Base-by-base conservation (phyloP, 225 moss, liverwort and hornwort genomes). In the Physcomitrellopsis africana region DNA sequence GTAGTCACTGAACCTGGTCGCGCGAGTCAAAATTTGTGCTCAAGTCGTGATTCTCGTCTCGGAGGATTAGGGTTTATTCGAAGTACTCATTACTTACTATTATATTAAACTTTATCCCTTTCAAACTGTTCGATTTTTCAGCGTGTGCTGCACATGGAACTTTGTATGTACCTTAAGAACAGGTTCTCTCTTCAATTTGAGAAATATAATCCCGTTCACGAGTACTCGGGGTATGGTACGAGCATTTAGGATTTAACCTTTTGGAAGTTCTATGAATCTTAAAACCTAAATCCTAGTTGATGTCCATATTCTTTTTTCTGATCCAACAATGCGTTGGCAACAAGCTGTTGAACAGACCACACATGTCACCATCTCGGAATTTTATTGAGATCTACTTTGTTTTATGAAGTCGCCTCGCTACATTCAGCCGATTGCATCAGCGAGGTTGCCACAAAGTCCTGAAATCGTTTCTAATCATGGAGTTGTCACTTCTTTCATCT, bases 181-280 rank as follows among this genome's bases (percentile, higher is more conserved):
- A 37, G 53, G 24, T 42, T 43, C 10, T 20, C 17, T 9, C 54
- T 26, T 67, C 51, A 52, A 51, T 29, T 75, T 67, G 37, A 52
- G 74, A 60, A 73, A 3, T 14, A 62, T 3, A 20, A 51, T 13
- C 15, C 10, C 16, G 8, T 54, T 37, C 13, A 56, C 10, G 44
- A 12, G 11, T 11, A 22, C 63, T 45, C 4, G 43, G 46, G 45
- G 45, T 65, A 20, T 23, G 66, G 26, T 65, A 12, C 24, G 66
- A 18, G 68, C 60, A 55, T 3, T 51, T 61, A 69, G 64, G 69
- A 52, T 69, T 67, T 76, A 69, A 44, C 65, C 55, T 37, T 79
- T n/a, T 3, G 0, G 10, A n/a, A 52, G 1, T 4, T 7, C 7
- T 43, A 6, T 55, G 62, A 23, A 18, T 11, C 57, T 64, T 1